Evolutionary conservation across 1,284 basidiomycete genomes (phyloP).

Genomic region (Apiotrichum akiyoshidainum): DNA sequence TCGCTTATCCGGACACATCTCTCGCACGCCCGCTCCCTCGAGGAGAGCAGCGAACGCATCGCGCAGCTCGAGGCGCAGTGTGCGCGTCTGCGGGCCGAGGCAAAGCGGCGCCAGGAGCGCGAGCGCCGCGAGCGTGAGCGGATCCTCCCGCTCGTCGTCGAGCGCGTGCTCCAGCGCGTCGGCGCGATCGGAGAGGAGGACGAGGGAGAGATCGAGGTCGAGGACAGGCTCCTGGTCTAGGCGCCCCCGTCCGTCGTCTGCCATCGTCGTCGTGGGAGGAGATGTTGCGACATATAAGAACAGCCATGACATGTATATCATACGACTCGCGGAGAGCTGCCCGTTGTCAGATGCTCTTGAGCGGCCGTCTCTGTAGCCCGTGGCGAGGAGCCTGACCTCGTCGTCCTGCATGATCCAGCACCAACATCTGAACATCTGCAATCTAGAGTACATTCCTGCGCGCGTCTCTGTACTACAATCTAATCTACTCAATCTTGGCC

Average conservation of each 20-base stretch:
- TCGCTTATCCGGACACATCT: constrained; percentile 41
- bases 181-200: constrained; percentile 33
- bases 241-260: not conserved
- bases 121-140: constrained; percentile 43
- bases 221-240: constrained; percentile 24
- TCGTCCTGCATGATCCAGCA: no score
- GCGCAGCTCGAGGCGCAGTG: constrained; percentile 43
- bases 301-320: constrained; percentile 1
- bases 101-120: constrained; percentile 27
- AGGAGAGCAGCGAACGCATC: constrained; percentile 39
- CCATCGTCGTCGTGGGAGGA: not conserved
- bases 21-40: constrained; percentile 39
- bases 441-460: not conserved
- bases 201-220: constrained; percentile 24
- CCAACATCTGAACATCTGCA: no score
- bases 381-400: no score
- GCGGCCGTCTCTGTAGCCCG: not conserved
- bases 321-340: not conserved
- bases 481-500: constrained; percentile 22
- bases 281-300: not conserved
- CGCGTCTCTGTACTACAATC: not conserved
- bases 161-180: constrained; percentile 43
- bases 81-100: constrained; percentile 27
- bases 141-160: constrained; percentile 45
- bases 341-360: not conserved